Conservation (phyloP, 495 filamentous ascomycete species). For the Talaromyces nanjingensis region DNA sequence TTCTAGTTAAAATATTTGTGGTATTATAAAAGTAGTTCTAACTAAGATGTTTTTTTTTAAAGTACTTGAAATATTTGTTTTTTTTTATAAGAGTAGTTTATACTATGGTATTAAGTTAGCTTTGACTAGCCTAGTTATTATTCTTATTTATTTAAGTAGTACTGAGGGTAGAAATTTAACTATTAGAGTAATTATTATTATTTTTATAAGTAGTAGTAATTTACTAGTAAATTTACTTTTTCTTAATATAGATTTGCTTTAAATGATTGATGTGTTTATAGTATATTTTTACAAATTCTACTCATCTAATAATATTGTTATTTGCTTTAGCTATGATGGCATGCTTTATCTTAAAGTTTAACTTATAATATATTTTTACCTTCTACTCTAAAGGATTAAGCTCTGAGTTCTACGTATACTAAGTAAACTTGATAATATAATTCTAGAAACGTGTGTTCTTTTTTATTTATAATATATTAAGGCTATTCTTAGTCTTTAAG, state of each 20-base stretch:
- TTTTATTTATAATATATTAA: neutral
- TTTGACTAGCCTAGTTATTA: neutral
- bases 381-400: constrained; percentile 2
- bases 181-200: neutral
- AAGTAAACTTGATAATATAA: too few species aligned
- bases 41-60: neutral
- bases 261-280: neutral
- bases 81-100: neutral
- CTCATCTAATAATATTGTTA: neutral
- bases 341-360: neutral
- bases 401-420: constrained; percentile 1
- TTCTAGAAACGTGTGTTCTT: constrained; percentile 4
- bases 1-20: too few species aligned
- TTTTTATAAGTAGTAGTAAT: too few species aligned
- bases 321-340: neutral
- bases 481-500: neutral
- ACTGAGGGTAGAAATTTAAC: neutral
- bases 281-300: neutral
- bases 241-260: neutral
- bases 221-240: neutral
- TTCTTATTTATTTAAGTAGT: neutral
- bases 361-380: neutral
- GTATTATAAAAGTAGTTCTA: neutral
- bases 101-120: neutral
- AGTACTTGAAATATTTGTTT: constrained; percentile 6